phyloP scores from a whole-genome alignment of 2,329 filamentous ascomycete species.

The Fusarium pseudocircinatum region DNA sequence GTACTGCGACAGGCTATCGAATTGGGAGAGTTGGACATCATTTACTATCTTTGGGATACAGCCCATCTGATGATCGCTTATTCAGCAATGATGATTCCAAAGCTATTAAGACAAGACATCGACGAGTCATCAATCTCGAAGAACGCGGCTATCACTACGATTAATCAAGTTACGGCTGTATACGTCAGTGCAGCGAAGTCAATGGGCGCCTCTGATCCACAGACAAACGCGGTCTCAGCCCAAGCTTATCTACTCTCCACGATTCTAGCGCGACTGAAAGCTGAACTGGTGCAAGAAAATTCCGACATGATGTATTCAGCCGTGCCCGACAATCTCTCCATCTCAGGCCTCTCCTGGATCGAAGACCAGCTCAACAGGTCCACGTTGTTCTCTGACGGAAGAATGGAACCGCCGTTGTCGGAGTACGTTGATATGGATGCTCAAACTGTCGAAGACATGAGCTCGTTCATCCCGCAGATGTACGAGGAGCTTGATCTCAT shows the following conservation, averaged over 20 bases:
- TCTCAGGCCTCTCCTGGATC: neutral
- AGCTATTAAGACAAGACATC: neutral
- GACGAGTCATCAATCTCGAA: neutral
- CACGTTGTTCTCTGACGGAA: neutral
- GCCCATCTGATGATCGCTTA: neutral
- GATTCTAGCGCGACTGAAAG: neutral
- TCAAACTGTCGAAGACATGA: neutral
- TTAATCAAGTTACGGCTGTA: neutral
- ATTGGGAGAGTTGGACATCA: neutral
- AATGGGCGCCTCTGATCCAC: neutral
- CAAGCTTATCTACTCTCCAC: neutral
- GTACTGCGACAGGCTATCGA: neutral
- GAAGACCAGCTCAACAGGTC: neutral
- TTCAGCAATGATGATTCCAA: neutral
- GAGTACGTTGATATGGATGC: neutral
- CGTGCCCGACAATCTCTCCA: neutral
- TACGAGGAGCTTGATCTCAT: accelerated
- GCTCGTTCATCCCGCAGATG: neutral
- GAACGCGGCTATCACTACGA: neutral
- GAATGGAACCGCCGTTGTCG: neutral
- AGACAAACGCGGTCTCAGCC: neutral
- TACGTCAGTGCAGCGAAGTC: neutral
- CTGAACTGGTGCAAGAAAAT: accelerated
- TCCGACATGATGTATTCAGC: accelerated
- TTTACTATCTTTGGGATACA: constrained; percentile 4